Base-by-base conservation (phyloP, 352 stramenopile species). In the Pythium dissotocum region DNA sequence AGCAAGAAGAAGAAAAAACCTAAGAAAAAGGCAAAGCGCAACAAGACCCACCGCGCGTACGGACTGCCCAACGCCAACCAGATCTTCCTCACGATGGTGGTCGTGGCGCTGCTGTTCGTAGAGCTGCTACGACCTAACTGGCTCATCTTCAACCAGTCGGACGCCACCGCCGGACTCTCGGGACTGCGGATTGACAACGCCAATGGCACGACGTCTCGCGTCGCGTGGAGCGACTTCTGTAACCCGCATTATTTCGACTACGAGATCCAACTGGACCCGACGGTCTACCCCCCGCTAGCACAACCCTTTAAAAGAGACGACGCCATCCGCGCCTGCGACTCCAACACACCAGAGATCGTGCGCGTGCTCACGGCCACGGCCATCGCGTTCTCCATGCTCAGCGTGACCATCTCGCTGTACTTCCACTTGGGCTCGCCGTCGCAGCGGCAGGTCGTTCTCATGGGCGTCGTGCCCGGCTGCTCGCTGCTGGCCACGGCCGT, bases 1-100 rank as follows among this genome's bases (percentile, higher is more conserved):
- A 24, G 9, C 12, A 56, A 21, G 13, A 56, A 36, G 49, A 56
- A 63, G 18, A 26, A 48, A 16, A 53, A 61, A 35, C 44, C 44
- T 16, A 58, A 40, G 52, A 42, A 44, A 21, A 26, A 51, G 53
- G 52, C 46, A 30, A 58, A 52, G 49, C 44, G 46, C 26, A 58
- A 42, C 42, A 53, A 48, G 36, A 66, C 60, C 49, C 79, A 92
- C 69, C 82, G 86, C 26, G 82, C 89, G 53, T 94, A 91, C 53
- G 86, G 86, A 2, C 74, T 92, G 61, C 82, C 86, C 28, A 94
- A 94, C 71, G 86, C 86, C n/a, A 94, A 94, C 77, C 86, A 94
- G 81, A 83, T 94, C 65, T 73, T 94, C 58, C 73, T 91, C 55
- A 82, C 75, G 60, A 72, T 90, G 65, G 69, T 76, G 14, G 72